A percentile compares a stretch with the other conserved stretches of the same genome.
Evolutionary conservation across 768 basidiomycete genomes (phyloP).

Genomic region (Postia placenta): DNA sequence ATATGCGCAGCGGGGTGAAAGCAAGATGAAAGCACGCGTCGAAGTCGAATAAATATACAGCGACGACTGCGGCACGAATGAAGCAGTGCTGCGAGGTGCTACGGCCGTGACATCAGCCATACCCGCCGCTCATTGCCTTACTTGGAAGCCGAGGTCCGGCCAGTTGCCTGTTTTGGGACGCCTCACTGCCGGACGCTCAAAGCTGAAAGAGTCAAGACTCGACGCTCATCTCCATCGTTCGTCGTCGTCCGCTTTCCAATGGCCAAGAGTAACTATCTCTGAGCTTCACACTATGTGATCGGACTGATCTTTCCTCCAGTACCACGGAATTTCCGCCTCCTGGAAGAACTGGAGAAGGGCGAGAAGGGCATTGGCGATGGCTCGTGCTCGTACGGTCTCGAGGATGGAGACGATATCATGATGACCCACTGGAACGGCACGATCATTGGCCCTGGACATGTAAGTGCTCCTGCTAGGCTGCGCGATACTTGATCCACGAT

Average conservation of each 20-base stretch:
- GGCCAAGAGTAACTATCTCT: constrained; percentile 26
- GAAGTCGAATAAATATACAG: constrained; percentile 6
- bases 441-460: constrained; percentile 97
- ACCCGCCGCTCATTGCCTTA: too few relatives aligned
- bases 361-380: constrained; percentile 99
- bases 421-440: constrained; percentile 99
- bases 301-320: constrained; percentile 42
- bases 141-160: too few relatives aligned
- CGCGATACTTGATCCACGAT: constrained; percentile 6
- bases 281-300: not conserved
- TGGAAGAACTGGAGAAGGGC: constrained; percentile 99
- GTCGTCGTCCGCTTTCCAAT: constrained; percentile 13
- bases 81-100: not conserved
- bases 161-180: too few relatives aligned
- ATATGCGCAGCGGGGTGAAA: constrained; percentile 5
- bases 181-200: too few relatives aligned
- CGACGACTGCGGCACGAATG: constrained; percentile 12
- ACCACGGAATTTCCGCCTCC: constrained; percentile 91
- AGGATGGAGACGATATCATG: constrained; percentile 92
- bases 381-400: constrained; percentile 93
- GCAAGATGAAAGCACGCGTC: not conserved
- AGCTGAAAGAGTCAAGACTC: too few relatives aligned
- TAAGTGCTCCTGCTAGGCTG: constrained; percentile 31
- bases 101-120: too few relatives aligned
- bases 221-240: not conserved